Evolutionary conservation across 805 yeast genomes (phyloP).

Genomic region (Candida hispaniensis): DNA sequence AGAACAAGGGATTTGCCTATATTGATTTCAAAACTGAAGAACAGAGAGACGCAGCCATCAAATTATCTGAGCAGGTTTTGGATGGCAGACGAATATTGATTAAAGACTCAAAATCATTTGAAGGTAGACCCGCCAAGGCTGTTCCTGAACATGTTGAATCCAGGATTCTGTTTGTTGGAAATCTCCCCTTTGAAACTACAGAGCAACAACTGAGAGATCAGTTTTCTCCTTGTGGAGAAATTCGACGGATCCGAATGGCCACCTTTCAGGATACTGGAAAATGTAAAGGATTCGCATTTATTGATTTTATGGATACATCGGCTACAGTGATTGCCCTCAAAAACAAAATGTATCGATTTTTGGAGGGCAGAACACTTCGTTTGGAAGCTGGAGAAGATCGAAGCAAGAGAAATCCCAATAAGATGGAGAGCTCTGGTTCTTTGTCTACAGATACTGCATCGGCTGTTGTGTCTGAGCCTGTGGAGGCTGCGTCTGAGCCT

Average conservation of each 20-base stretch:
- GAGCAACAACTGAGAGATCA: constrained; percentile 66
- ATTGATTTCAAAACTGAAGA: constrained; percentile 59
- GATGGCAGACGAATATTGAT: constrained; percentile 82
- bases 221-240: constrained; percentile 87
- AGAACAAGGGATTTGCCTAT: constrained; percentile 73
- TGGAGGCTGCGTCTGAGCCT: neutral
- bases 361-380: constrained; percentile 66
- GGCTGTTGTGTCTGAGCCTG: neutral
- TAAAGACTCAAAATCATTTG: constrained; percentile 68
- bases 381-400: constrained; percentile 94
- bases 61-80: constrained; percentile 57
- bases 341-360: constrained; percentile 52
- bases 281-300: constrained; percentile 92
- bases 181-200: constrained; percentile 84
- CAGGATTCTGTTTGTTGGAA: constrained; percentile 83
- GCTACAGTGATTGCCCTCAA: constrained; percentile 77
- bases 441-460: constrained; percentile 1
- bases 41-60: constrained; percentile 52
- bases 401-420: constrained; percentile 43
- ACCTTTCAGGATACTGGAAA: constrained; percentile 95
- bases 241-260: constrained; percentile 80
- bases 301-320: constrained; percentile 70
- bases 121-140: constrained; percentile 81
- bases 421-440: constrained; percentile 6
- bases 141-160: constrained; percentile 50